Evolutionary conservation across 257 asterid species (phyloP).

Genomic region (Cynanchum wilfordii): DNA sequence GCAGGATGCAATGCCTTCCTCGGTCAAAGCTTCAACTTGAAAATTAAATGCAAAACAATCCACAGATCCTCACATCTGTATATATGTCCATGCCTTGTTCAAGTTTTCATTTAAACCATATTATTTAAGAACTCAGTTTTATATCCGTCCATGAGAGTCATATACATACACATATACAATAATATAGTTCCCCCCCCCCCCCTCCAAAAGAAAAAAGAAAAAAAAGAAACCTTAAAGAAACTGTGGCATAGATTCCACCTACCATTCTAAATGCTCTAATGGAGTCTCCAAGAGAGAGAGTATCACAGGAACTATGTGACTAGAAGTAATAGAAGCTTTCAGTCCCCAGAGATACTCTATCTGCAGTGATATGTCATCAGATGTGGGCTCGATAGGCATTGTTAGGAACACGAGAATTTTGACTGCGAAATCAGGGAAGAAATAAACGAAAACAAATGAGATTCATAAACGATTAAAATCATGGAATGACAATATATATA

Average conservation of each 20-base stretch:
- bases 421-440: constrained; percentile 42
- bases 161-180: too few relatives aligned
- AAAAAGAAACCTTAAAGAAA: constrained; percentile 2
- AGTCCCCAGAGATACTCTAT: constrained; percentile 83
- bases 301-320: constrained; percentile 66
- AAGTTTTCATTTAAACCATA: neutral
- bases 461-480: neutral
- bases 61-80: neutral
- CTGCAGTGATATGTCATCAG: constrained; percentile 73
- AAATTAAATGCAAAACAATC: neutral
- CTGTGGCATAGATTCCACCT: constrained; percentile 19
- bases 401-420: constrained; percentile 88
- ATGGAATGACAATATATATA: neutral
- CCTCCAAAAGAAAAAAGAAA: neutral
- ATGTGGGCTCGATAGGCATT: constrained; percentile 83
- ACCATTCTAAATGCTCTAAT: constrained; percentile 79
- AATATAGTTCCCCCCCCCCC: too few relatives aligned
- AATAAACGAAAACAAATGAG: neutral
- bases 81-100: neutral
- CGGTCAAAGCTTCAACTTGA: neutral
- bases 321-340: constrained; percentile 59
- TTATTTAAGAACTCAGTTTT: neutral
- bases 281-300: constrained; percentile 77
- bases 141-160: neutral
- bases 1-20: neutral